Evolutionary conservation across 2,329 filamentous ascomycete genomes (phyloP).

Genomic region (Penicillium paneum): DNA sequence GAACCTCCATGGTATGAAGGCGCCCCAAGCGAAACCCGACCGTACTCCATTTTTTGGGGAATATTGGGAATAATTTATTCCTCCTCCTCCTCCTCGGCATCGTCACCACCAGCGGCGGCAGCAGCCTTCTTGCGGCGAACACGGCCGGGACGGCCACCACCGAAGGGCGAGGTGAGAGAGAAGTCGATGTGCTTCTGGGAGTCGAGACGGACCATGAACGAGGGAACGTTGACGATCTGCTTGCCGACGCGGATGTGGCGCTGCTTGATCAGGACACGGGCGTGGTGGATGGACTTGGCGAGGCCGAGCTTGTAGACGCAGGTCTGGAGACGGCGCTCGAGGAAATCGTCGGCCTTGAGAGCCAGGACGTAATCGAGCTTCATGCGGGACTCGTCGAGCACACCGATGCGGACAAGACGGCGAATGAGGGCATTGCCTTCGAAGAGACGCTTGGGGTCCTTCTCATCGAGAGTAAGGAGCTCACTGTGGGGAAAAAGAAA

Average conservation of each 20-base stretch:
- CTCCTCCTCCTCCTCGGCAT: slow-evolving; percentile 69
- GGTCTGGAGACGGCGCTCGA: slow-evolving; percentile 99
- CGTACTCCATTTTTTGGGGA: slow-evolving; percentile 35
- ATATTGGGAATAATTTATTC: slow-evolving; percentile 40
- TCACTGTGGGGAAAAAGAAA: slow-evolving; percentile 60
- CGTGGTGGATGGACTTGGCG: slow-evolving; percentile 99
- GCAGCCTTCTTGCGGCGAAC: slow-evolving; percentile 99
- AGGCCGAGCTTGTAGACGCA: slow-evolving; percentile 99
- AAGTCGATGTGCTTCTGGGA: slow-evolving; percentile 99
- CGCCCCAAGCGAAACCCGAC: slow-evolving; percentile 39
- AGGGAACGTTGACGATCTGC: slow-evolving; percentile 99
- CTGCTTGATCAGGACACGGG: slow-evolving; percentile 98
- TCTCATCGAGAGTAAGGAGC: slow-evolving; percentile 99
- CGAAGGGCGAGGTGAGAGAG: slow-evolving; percentile 93
- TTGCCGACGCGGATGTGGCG: slow-evolving; percentile 99
- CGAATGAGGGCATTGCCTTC: slow-evolving; percentile 99
- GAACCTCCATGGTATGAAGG: slow-evolving; percentile 33
- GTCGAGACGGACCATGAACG: slow-evolving; percentile 99
- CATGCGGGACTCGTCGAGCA: slow-evolving; percentile 99
- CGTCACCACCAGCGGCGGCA: slow-evolving; percentile 72
- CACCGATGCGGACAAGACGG: slow-evolving; percentile 98
- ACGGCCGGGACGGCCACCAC: slow-evolving; percentile 93
- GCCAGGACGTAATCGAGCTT: slow-evolving; percentile 99
- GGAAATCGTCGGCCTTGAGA: slow-evolving; percentile 98
- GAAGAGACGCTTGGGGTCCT: slow-evolving; percentile 99